Evolutionary conservation across 345 rosid genomes (phyloP), one percentile per base, ranked within the genome.

Genomic region (Acer negundo): DNA sequence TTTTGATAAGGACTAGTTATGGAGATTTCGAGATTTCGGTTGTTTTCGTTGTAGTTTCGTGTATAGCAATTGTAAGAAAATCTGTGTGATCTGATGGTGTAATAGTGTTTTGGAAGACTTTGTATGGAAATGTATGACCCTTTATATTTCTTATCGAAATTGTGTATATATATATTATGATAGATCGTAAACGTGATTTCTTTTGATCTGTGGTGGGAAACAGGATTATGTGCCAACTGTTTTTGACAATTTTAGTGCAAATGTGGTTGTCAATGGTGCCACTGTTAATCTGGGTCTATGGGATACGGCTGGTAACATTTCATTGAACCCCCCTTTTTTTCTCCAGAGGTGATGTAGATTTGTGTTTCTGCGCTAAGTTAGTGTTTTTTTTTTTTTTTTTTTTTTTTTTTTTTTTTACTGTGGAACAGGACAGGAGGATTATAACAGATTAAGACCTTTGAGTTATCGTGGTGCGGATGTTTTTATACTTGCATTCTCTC

Each of bases 401-500:
- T 44, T 10, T 10, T 40, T 4, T 69, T 47, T 44, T 10, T 10
- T 40, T 4, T 69, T 47, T 68, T 5, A 22, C 19, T 77, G 80
- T 71, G 69, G 68, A 76, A 84, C 89, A 93, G 98, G 97, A 28
- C 98, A 92, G 77, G 98, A 95, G 85, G 99, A 93, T 86, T 95
- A 93, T 82, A 91, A 93, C 82, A 86, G 97, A 81, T 80, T 93
- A 76, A 90, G 99, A 87, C 98, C 97, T 77, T 77, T 93, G 88
- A 92, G 98, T 55, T 93, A 95, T 58, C 97, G 97, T 59, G 99
- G 97, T 40, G 99, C 98, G 17, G 99, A 93, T 83, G 98, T 95
- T 75, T 95, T 95, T 86, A 90, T 95, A 20, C 90, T 95, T 83
- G 97, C 97, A 16, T 93, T 93, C 85, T 93, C 99, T 78, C 92